Conservation (phyloP, 2,329 filamentous ascomycete genomes). For the Fusarium brachygibbosum region DNA sequence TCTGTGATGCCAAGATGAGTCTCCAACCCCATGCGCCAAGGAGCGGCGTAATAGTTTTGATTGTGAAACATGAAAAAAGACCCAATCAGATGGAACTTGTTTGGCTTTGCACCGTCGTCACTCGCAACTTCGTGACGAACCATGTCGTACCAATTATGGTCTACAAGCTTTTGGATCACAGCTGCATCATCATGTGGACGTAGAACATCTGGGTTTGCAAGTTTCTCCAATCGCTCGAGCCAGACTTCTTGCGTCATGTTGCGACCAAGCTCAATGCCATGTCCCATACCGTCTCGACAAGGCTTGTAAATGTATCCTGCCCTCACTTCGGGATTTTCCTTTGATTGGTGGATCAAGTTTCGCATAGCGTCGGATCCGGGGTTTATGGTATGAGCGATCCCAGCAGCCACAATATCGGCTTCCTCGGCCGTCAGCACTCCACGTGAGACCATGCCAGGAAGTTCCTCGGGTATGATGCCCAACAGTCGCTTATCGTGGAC, state of each 20-base stretch:
- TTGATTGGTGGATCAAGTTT: slow-evolving; percentile 3
- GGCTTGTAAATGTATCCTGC: slow-evolving; percentile 25
- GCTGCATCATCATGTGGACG: slow-evolving; percentile 26
- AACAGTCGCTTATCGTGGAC: slow-evolving; percentile 35
- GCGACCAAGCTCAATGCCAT: slow-evolving; percentile 20
- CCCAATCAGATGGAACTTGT: slow-evolving; percentile 34
- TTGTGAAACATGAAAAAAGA: slow-evolving; percentile 36
- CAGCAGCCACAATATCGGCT: slow-evolving; percentile 4
- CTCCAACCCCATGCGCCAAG: slow-evolving; percentile 31
- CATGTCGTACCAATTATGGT: slow-evolving; percentile 31
- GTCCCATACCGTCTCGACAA: slow-evolving; percentile 29
- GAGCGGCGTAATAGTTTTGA: not conserved
- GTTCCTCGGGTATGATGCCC: slow-evolving; percentile 30
- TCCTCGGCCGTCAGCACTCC: slow-evolving; percentile 26
- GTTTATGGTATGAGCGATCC: slow-evolving; percentile 18
- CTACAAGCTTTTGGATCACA: slow-evolving; percentile 30
- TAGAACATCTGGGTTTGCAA: slow-evolving; percentile 8
- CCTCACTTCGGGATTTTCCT: not conserved
- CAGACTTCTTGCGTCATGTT: slow-evolving; percentile 25
- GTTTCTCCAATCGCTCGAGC: slow-evolving; percentile 12
- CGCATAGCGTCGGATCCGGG: slow-evolving; percentile 12
- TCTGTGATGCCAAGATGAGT: slow-evolving; percentile 28
- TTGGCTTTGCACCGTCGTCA: slow-evolving; percentile 16
- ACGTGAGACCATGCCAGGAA: slow-evolving; percentile 17
- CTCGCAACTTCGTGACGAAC: slow-evolving; percentile 29